Evolutionary conservation across 2,329 filamentous ascomycete species (phyloP).

Genomic region (Trichoderma koningii): DNA sequence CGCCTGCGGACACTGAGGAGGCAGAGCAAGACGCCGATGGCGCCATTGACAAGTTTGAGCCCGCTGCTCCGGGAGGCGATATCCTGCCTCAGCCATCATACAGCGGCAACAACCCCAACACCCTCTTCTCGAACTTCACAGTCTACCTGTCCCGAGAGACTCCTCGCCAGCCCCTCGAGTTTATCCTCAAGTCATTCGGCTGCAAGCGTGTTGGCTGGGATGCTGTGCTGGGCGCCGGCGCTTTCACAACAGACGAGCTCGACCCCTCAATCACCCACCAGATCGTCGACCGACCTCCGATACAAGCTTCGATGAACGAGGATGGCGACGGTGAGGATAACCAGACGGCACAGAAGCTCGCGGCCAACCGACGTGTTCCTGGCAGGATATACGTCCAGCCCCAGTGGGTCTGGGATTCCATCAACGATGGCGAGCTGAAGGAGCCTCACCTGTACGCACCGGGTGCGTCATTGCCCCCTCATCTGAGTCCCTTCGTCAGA

Average conservation of each 20-base stretch:
- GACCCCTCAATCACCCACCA: conserved; percentile 94
- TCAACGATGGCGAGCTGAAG: conserved; percentile 89
- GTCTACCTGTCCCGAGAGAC: conserved; percentile 94
- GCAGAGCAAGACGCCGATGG: conserved; percentile 55
- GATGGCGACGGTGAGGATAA: conserved; percentile 58
- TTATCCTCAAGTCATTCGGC: conserved; percentile 89
- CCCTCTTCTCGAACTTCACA: conserved; percentile 85
- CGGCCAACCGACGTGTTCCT: conserved; percentile 73
- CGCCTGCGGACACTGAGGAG: conserved; percentile 45
- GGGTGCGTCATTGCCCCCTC: conserved; percentile 85
- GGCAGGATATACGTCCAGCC: conserved; percentile 92
- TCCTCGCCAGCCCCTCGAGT: conserved; percentile 85
- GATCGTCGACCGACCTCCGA: conserved; percentile 84
- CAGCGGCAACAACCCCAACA: conserved; percentile 65
- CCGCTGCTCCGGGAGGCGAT: conserved; percentile 81
- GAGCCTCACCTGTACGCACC: conserved; percentile 86
- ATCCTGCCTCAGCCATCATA: conserved; percentile 75
- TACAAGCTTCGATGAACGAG: conserved; percentile 60
- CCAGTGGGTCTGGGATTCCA: conserved; percentile 97
- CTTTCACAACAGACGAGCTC: conserved; percentile 85
- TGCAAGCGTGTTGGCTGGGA: conserved; percentile 98
- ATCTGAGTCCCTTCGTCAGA: conserved; percentile 95
- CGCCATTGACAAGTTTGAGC: conserved; percentile 88
- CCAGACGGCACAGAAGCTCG: conserved; percentile 62
- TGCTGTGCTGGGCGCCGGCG: conserved; percentile 81